Percentiles rank a stretch among this genome's conserved stretches.
phyloP scores from a whole-genome alignment of 2,329 filamentous ascomycete genomes.

The Aspergillus clavatus region DNA sequence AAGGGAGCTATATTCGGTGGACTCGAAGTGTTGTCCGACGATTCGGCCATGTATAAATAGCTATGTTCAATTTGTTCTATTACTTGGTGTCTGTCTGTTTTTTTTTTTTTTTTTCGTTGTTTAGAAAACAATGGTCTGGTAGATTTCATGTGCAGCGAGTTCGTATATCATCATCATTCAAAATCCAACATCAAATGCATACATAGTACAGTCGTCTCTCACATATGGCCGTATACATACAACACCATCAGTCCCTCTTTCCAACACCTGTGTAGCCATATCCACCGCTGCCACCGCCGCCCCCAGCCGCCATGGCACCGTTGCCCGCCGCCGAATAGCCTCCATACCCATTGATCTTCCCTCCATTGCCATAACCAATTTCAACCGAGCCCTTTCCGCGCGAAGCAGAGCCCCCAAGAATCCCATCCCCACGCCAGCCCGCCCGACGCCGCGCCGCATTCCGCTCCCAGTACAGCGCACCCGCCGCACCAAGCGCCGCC shows the following conservation, averaged over 20 bases:
- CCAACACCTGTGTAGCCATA: conserved; percentile 39
- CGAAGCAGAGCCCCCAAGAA: conserved; percentile 42
- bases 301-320: conserved; percentile 21
- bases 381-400: conserved; percentile 45
- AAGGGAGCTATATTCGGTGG: no score
- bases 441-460: conserved; percentile 21
- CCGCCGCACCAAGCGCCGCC: conserved; percentile 31
- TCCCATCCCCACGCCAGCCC: conserved; percentile 45
- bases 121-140: background rate
- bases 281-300: conserved; percentile 20
- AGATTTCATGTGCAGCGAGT: background rate
- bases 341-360: conserved; percentile 53
- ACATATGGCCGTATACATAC: background rate
- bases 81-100: conserved; percentile 13
- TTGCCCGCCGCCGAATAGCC: conserved; percentile 45
- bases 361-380: conserved; percentile 51
- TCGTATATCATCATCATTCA: background rate
- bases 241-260: conserved; percentile 37
- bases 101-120: no score
- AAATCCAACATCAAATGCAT: conserved; percentile 10
- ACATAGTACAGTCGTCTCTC: no score
- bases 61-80: conserved; percentile 11
- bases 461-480: conserved; percentile 37
- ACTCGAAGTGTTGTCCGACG: background rate
- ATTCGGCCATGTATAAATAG: conserved; percentile 12